Conservation (phyloP, 208 protist species). For the Herpetomonas tarakana region DNA sequence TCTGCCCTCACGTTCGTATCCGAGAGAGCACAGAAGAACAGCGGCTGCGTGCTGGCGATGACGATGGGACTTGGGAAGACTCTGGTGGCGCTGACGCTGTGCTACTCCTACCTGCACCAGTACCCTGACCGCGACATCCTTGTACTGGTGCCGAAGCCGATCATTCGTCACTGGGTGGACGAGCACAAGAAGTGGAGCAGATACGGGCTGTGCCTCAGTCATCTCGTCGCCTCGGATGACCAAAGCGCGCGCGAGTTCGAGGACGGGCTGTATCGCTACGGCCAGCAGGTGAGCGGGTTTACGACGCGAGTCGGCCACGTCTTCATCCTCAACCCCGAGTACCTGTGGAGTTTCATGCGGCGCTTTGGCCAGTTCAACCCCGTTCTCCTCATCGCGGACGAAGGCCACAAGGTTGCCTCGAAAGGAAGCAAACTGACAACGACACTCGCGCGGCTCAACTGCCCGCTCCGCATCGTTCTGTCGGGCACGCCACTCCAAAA, state of each 20-base stretch:
- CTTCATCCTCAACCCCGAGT: conserved; percentile 81
- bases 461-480: conserved; percentile 65
- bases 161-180: conserved; percentile 72
- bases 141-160: conserved; percentile 76
- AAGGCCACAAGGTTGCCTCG: conserved; percentile 76
- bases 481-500: conserved; percentile 91
- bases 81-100: conserved; percentile 72
- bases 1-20: conserved; percentile 70
- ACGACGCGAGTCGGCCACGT: conserved; percentile 38
- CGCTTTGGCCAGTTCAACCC: conserved; percentile 55
- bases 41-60: conserved; percentile 80
- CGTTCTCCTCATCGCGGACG: conserved; percentile 80
- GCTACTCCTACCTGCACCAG: conserved; percentile 62
- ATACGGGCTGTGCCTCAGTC: conserved; percentile 56
- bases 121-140: conserved; percentile 52
- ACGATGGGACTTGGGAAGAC: conserved; percentile 92
- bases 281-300: conserved; percentile 31
- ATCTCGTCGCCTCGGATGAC: conserved; percentile 63
- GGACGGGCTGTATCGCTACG: conserved; percentile 39
- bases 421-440: conserved; percentile 63
- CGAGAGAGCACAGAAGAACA: conserved; percentile 49
- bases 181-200: conserved; percentile 71
- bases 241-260: conserved; percentile 39
- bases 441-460: conserved; percentile 44
- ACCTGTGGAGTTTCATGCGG: conserved; percentile 40